These are phyloP conservation scores for Auriscalpium microsporum DNA, from an alignment of 768 basidiomycete genomes.

Conservation along the genomic window DNA sequence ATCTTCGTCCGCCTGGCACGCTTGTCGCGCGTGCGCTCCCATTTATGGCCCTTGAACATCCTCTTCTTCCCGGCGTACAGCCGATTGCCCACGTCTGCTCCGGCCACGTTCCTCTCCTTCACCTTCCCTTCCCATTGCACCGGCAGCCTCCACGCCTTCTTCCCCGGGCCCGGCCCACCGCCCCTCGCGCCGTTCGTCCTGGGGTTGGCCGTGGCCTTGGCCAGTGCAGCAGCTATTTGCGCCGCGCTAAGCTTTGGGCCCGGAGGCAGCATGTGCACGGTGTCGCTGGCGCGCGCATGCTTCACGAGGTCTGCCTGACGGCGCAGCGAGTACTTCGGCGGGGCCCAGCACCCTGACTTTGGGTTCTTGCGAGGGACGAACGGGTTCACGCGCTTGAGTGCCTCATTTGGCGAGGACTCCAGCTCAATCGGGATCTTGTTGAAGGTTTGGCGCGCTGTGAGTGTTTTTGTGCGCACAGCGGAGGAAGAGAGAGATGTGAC, in stretches of 20 bases:
- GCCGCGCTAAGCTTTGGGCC: constrained; percentile 45
- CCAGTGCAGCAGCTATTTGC: constrained; percentile 15
- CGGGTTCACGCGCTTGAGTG: constrained; percentile 40
- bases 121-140: constrained; percentile 23
- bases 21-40: constrained; percentile 54
- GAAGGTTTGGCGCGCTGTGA: constrained; percentile 10
- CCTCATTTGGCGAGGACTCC: constrained; percentile 13
- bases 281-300: constrained; percentile 46
- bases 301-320: constrained; percentile 75
- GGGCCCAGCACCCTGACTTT: constrained; percentile 55
- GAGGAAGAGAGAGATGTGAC: constrained; percentile 28
- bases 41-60: constrained; percentile 94
- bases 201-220: constrained; percentile 5
- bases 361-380: constrained; percentile 59
- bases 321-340: constrained; percentile 63
- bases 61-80: constrained; percentile 70
- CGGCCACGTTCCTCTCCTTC: constrained; percentile 30
- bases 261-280: constrained; percentile 56
- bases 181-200: background rate
- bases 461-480: constrained; percentile 5
- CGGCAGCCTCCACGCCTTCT: constrained; percentile 5
- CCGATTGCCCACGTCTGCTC: constrained; percentile 45
- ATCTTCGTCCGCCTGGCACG: constrained; percentile 40
- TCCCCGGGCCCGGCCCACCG: background rate
- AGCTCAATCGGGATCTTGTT: constrained; percentile 8